Conservation (phyloP, 225 moss, liverwort and hornwort species). For the Marchantia polymorpha region DNA sequence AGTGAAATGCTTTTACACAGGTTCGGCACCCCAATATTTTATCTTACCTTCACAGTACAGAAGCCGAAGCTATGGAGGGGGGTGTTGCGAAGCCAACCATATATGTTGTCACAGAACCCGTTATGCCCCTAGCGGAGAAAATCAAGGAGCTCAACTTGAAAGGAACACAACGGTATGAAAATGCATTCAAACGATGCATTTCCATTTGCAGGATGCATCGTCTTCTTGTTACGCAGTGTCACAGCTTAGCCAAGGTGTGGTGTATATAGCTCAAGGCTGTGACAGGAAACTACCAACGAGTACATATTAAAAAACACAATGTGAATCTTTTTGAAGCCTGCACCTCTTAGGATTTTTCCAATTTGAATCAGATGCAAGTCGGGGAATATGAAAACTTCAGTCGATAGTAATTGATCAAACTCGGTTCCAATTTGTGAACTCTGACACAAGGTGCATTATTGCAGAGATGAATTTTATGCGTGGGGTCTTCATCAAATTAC, state of each 20-base stretch:
- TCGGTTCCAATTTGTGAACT: background rate
- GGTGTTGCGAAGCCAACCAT: constrained; percentile 68
- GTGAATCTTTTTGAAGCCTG: too few relatives aligned
- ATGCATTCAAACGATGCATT: too few relatives aligned
- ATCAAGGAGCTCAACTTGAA: constrained; percentile 86
- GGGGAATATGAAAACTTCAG: background rate
- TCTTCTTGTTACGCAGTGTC: background rate
- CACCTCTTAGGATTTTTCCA: background rate
- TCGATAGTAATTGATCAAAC: background rate
- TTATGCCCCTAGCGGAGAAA: constrained; percentile 81
- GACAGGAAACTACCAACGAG: too few relatives aligned
- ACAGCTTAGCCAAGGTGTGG: too few relatives aligned
- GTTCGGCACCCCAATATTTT: constrained; percentile 97
- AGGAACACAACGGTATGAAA: constrained; percentile 71
- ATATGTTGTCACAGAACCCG: constrained; percentile 94
- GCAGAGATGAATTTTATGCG: constrained; percentile 95
- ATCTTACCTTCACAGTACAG: constrained; percentile 81
- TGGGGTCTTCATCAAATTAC: constrained; percentile 96
- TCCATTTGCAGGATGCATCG: background rate
- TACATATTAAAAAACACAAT: too few relatives aligned
- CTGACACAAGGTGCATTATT: background rate
- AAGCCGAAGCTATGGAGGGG: constrained; percentile 67
- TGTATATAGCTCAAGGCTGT: too few relatives aligned
- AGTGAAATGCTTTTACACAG: constrained; percentile 36
- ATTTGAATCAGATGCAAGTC: background rate